Evolutionary conservation across 441 rosid genomes (phyloP), one percentile per base, ranked within the genome.

Genomic region (Codiaeum variegatum): DNA sequence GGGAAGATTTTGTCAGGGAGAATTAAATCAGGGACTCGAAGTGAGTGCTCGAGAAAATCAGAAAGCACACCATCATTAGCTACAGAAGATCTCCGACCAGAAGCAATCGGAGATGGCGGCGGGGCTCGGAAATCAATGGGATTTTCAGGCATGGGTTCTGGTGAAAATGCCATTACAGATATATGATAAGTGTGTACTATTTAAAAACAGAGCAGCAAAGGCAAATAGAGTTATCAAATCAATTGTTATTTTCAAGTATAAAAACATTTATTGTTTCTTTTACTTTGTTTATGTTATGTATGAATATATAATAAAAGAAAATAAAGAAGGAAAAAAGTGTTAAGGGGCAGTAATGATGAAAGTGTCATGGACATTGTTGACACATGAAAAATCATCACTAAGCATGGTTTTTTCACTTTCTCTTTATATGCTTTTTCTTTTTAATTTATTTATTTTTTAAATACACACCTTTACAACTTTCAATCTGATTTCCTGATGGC

Each of bases 1-100:
- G 97, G 97, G 71, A 91, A 93, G 66, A 90, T 84, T 68, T 85
- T 88, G 59, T 91, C 96, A 4, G 94, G 96, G 74, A 93, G 79
- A 36, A 88, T 72, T 72, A 93, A 89, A 79, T 88, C 91, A 11
- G 96, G 98, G 26, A 93, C 94, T 12, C 91, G 90, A 23, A 83
- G 81, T 8, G 94, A 86, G 75, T 85, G 85, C 67, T 91, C 90
- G 32, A 93, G 88, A 83, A 88, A 93, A 67, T 93, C 89, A 2
- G 88, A 77, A 68, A 91, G 91, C 70, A 88, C 85, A 13, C 87
- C 88, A 24, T 88, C 97, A 40, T 93, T 91, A 34, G 91, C 80
- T 31, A 92, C 88, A 65, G 83, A 86, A 24, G 96, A 93, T 42
- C 91, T 78, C 28, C 98, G 85, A 70, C 97, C 90, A 36, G 83